Evolutionary conservation across 2,329 filamentous ascomycete species (phyloP).

Genomic region (Raffaelea deltoideospora): DNA sequence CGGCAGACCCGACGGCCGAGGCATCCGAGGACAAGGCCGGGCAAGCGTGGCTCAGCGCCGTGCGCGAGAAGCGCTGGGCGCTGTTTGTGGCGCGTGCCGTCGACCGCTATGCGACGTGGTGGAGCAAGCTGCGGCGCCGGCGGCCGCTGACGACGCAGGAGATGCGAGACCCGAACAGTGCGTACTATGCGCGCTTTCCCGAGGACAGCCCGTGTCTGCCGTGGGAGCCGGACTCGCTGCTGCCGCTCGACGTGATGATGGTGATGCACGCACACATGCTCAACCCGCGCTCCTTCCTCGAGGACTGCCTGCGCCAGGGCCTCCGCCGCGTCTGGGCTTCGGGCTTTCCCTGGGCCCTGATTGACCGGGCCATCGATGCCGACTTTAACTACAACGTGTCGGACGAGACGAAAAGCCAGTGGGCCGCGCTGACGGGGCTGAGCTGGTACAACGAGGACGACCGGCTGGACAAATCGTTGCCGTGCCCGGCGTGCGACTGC

Average conservation of each 20-base stretch:
- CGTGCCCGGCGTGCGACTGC: constrained; percentile 38
- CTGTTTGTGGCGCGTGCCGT: constrained; percentile 54
- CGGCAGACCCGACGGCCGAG: neutral
- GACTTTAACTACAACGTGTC: constrained; percentile 40
- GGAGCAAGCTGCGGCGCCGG: constrained; percentile 29
- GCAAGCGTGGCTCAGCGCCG: constrained; percentile 29
- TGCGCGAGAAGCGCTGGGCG: constrained; percentile 61
- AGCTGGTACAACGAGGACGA: constrained; percentile 47
- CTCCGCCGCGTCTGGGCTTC: constrained; percentile 40
- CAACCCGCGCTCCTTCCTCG: constrained; percentile 58
- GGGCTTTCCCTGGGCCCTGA: constrained; percentile 49
- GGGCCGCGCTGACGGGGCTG: constrained; percentile 12
- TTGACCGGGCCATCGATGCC: constrained; percentile 42
- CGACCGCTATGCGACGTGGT: constrained; percentile 55
- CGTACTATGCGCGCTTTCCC: constrained; percentile 20
- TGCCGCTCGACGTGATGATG: constrained; percentile 50
- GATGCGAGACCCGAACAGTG: constrained; percentile 14
- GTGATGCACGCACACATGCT: constrained; percentile 70
- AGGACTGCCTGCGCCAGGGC: constrained; percentile 52
- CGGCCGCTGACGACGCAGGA: constrained; percentile 20
- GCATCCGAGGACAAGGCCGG: constrained; percentile 16
- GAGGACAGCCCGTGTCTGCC: constrained; percentile 1
- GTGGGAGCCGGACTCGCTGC: constrained; percentile 3
- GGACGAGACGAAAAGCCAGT: constrained; percentile 5
- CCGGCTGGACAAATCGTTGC: constrained; percentile 26